Evolutionary conservation across 208 protist species (phyloP).

Genomic region (Sergeia podlipaevii): DNA sequence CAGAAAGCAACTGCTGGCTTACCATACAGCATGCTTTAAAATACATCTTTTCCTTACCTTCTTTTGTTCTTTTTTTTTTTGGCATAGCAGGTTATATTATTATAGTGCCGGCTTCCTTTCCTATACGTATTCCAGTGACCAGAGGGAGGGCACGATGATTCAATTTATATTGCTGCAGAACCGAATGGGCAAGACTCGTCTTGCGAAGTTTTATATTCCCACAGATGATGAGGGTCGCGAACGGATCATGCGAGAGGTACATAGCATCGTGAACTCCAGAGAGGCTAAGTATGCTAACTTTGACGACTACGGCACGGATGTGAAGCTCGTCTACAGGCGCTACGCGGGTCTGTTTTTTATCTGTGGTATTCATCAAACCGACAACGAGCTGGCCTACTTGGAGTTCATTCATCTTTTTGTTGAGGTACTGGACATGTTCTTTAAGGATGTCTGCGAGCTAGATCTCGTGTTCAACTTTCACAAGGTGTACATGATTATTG

Average conservation of each 20-base stretch:
- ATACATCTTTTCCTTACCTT: too few relatives aligned
- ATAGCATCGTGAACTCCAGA: conserved; percentile 93
- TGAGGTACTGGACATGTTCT: conserved; percentile 98
- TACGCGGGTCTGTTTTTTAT: conserved; percentile 99
- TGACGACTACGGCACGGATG: conserved; percentile 89
- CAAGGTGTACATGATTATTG: conserved; percentile 98
- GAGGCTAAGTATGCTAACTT: conserved; percentile 97
- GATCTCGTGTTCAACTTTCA: conserved; percentile 99
- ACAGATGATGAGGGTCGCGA: conserved; percentile 94
- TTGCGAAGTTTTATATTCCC: conserved; percentile 98
- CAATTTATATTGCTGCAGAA: conserved; percentile 99
- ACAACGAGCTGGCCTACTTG: conserved; percentile 98
- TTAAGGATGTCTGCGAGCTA: conserved; percentile 99
- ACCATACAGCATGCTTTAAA: too few relatives aligned
- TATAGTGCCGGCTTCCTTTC: too few relatives aligned
- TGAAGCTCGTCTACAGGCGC: conserved; percentile 98
- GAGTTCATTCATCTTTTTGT: conserved; percentile 99
- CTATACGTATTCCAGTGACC: too few relatives aligned
- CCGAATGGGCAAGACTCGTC: conserved; percentile 97
- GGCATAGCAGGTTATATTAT: too few relatives aligned
- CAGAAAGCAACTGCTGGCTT: too few relatives aligned
- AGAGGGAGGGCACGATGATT: conserved; percentile 95
- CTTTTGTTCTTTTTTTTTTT: too few relatives aligned
- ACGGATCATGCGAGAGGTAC: conserved; percentile 94
- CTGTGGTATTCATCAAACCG: conserved; percentile 96